Base-by-base conservation (phyloP, 176 grass and related monocot species). In the Eleusine coracana region DNA sequence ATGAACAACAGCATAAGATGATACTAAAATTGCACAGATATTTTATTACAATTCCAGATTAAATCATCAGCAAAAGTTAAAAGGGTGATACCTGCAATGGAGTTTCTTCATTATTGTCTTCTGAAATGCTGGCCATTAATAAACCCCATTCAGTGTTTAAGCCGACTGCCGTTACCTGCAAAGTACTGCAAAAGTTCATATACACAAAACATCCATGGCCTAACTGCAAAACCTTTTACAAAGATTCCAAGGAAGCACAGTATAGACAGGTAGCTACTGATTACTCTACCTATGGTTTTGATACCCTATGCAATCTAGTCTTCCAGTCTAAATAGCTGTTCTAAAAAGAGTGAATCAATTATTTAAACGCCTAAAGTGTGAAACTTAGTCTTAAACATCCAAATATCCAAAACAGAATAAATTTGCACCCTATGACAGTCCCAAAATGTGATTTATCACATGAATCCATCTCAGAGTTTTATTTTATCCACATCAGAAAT, bases 101-200 rank as follows among this genome's bases (percentile, higher is more conserved):
- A 74, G 96, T 99, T 88, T 99, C 96, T 96, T 99, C 96, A 54
- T 85, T 90, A 61, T 85, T 96, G 75, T 99, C 96, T 82, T 99
- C 96, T 75, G 96, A 99, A 80, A 99, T 96, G 75, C 91, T 96
- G 66, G 96, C 91, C 93, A 99, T 96, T 78, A 99, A 84, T 82
- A 99, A 87, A 50, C 96, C 96, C 96, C 96, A 99, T 78, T 99
- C 96, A 78, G 96, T 99, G 40, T 96, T 96, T 68, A 99, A 78
- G 59, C 96, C 96, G 46, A 99, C 96, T 80, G 96, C 91, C 5
- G 96, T 99, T 85, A 99, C 93, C 96, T 99, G 86, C 39, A 86
- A 81, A 49, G 52, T 23, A 81, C 36, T 44, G 14, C 0, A 76
- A 36, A 71, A 25, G 71, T 70, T 89, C 76, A 77, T 82, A 82